Base-by-base conservation (phyloP, 257 asterid genomes). In the Penstemon eatonii region DNA sequence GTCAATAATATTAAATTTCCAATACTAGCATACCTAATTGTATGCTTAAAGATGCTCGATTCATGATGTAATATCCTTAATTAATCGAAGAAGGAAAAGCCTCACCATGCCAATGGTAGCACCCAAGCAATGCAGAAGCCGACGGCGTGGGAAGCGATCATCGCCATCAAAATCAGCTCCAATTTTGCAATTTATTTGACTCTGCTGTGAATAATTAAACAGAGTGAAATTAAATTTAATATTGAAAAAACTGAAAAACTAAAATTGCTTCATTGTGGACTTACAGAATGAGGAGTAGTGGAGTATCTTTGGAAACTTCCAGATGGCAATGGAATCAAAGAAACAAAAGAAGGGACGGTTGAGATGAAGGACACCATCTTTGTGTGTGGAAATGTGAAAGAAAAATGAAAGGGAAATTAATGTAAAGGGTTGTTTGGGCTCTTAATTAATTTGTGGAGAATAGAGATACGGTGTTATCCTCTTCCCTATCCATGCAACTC, bases 51-150 rank as follows among this genome's bases (percentile, higher is more conserved):
- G 40, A 54, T 51, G 33, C 56, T 13, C 19, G 11, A 38, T 37
- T 1, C 3, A 59, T 25, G 64, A 59, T 25, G 64, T 59, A 39
- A 59, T 3, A 11, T 39, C 45, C 5, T 3, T 10, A 38, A 50
- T 51, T 5, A 4, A 52, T 4, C 54, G 44, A 43, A 69, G 46
- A 65, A 58, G 45, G 18, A 59, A 64, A 79, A 47, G 63, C 15
- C 90, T 87, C 64, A 93, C 99, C 82, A 81, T 58, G 80, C 85
- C 83, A 59, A 90, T 47, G 43, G 95, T 76, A 76, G 91, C 91
- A 42, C 92, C 92, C 65, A 86, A 56, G 72, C 85, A 70, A 42
- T 85, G 89, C 71, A 93, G 79, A 78, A 87, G 41, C 53, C 78
- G 81, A 60, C 97, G 89, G 18, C 97, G 86, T 40, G 81, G 79